A percentile compares a stretch with the other conserved stretches of the same genome.
phyloP scores from a whole-genome alignment of 2,329 filamentous ascomycete species.

The Sarocladium oryzae region DNA sequence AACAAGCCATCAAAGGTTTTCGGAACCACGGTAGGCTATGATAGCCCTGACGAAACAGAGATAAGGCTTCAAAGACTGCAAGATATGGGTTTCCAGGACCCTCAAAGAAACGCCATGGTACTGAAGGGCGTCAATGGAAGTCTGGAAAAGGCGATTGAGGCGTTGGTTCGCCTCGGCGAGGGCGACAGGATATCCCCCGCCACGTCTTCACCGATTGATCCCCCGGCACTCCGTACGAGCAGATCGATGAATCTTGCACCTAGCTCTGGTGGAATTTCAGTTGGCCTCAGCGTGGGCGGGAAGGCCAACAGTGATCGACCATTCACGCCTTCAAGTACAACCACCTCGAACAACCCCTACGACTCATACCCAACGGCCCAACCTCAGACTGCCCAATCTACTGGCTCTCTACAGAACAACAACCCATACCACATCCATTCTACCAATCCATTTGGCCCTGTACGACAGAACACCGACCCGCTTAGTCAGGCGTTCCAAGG shows the following conservation, averaged over 20 bases:
- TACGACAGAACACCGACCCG: constrained; percentile 29
- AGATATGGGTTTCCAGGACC: constrained; percentile 89
- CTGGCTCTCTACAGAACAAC: constrained; percentile 52
- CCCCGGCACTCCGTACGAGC: constrained; percentile 34
- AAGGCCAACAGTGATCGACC: constrained; percentile 22
- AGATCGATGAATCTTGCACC: constrained; percentile 43
- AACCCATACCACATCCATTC: constrained; percentile 45
- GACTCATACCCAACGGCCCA: constrained; percentile 50
- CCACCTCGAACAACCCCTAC: constrained; percentile 58
- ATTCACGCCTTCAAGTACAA: constrained; percentile 32
- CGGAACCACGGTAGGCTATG: constrained; percentile 57
- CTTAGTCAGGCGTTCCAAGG: constrained; percentile 69
- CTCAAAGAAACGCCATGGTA: constrained; percentile 72
- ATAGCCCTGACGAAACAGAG: constrained; percentile 55
- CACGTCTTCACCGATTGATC: constrained; percentile 11
- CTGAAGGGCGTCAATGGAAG: constrained; percentile 80
- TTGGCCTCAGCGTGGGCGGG: constrained; percentile 25
- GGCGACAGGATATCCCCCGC: constrained; percentile 40
- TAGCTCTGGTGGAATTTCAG: constrained; percentile 22
- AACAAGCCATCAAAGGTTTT: constrained; percentile 65
- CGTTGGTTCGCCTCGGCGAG: constrained; percentile 76
- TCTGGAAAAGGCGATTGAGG: constrained; percentile 78
- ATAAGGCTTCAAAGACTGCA: constrained; percentile 69
- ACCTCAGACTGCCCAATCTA: constrained; percentile 60
- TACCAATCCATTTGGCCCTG: constrained; percentile 65